phyloP scores from a whole-genome alignment of 768 basidiomycete species.

The Trametes cingulata region DNA sequence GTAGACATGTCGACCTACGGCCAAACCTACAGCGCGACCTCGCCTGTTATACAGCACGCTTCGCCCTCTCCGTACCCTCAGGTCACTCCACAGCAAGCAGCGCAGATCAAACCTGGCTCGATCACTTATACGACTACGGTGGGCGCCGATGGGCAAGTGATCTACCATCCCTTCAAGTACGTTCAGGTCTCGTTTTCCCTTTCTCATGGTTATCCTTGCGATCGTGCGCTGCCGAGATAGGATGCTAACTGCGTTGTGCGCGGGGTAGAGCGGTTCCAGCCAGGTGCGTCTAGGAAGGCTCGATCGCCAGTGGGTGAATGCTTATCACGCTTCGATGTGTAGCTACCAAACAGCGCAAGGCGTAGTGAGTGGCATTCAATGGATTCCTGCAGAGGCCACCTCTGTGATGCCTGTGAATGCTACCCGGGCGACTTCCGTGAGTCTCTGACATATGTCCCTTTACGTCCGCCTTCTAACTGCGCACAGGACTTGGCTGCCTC shows the following conservation, averaged over 20 bases:
- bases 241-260: slow-evolving; percentile 20
- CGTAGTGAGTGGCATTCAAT: slow-evolving; percentile 62
- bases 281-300: slow-evolving; percentile 46
- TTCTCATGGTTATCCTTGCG: slow-evolving; percentile 9
- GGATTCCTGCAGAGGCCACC: slow-evolving; percentile 71
- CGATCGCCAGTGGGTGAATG: background rate
- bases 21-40: slow-evolving; percentile 3
- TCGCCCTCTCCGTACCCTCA: slow-evolving; percentile 22
- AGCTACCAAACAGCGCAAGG: slow-evolving; percentile 77
- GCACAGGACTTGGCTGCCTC: slow-evolving; percentile 59
- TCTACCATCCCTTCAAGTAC: slow-evolving; percentile 78
- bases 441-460: slow-evolving; percentile 16
- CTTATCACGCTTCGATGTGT: background rate
- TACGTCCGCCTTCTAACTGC: background rate
- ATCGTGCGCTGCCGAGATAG: slow-evolving; percentile 3
- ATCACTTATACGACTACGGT: slow-evolving; percentile 72
- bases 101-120: slow-evolving; percentile 63
- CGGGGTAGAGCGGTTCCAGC: slow-evolving; percentile 65
- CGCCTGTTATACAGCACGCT: slow-evolving; percentile 9
- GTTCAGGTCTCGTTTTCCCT: slow-evolving; percentile 24
- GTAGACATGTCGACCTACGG: background rate
- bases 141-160: slow-evolving; percentile 57
- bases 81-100: slow-evolving; percentile 24
- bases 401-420: slow-evolving; percentile 60
- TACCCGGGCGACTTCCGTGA: slow-evolving; percentile 56